Evolutionary conservation across 371 early-diverging fungal genomes (phyloP).

Genomic region (Mucor mucedo): DNA sequence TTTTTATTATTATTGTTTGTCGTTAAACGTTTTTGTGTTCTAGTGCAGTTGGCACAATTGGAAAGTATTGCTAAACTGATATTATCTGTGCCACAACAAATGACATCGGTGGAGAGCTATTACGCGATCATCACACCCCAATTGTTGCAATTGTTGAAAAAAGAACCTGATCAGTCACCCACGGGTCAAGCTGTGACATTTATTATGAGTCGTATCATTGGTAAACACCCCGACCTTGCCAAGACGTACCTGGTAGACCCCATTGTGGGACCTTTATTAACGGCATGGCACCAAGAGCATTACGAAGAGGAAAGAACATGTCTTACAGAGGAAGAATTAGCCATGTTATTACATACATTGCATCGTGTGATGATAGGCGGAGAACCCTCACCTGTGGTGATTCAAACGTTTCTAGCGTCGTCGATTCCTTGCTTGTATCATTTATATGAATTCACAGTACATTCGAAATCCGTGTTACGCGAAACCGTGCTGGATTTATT

Average conservation of each 20-base stretch:
- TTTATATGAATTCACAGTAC: constrained; percentile 60
- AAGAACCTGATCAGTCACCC: constrained; percentile 26
- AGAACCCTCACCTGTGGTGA: constrained; percentile 66
- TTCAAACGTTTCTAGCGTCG: constrained; percentile 56
- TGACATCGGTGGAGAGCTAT: constrained; percentile 65
- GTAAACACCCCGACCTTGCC: constrained; percentile 53
- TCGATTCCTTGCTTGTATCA: constrained; percentile 64
- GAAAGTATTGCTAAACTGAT: constrained; percentile 69
- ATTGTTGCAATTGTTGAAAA: constrained; percentile 36
- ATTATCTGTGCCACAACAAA: constrained; percentile 68
- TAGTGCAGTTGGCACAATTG: constrained; percentile 61
- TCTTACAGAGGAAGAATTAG: constrained; percentile 50
- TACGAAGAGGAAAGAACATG: constrained; percentile 37
- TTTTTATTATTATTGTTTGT: constrained; percentile 12
- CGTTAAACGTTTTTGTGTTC: background rate
- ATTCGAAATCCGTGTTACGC: constrained; percentile 55
- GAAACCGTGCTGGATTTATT: constrained; percentile 57
- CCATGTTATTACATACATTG: constrained; percentile 46
- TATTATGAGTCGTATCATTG: constrained; percentile 53
- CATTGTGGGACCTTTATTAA: constrained; percentile 50
- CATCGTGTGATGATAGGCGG: constrained; percentile 66
- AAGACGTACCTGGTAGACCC: constrained; percentile 57
- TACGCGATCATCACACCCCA: constrained; percentile 67
- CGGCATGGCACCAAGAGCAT: constrained; percentile 34
- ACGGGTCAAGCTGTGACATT: constrained; percentile 57